Evolutionary conservation across 2,329 filamentous ascomycete genomes (phyloP).

Genomic region (Teratosphaeria pseudoeucalypti): DNA sequence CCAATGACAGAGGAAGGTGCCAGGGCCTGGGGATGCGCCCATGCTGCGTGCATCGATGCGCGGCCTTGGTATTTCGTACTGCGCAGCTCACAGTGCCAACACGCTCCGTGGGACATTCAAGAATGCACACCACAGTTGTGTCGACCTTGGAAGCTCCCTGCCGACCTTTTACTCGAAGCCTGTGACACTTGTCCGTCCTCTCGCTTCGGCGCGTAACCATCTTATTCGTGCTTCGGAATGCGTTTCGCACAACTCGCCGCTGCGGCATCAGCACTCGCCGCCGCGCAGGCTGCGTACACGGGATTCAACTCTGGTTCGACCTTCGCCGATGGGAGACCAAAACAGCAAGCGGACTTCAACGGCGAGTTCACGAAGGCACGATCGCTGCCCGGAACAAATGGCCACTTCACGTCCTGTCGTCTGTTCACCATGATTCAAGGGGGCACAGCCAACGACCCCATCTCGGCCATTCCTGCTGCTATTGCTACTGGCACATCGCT

Average conservation of each 20-base stretch:
- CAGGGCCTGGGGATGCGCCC: not conserved
- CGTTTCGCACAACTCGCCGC: slow-evolving; percentile 24
- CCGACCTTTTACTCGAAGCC: not conserved
- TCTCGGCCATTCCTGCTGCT: slow-evolving; percentile 63
- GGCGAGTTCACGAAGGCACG: slow-evolving; percentile 58
- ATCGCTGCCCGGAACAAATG: slow-evolving; percentile 48
- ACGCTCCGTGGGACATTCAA: not conserved
- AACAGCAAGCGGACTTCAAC: slow-evolving; percentile 56
- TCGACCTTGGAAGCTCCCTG: not conserved
- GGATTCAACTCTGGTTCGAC: slow-evolving; percentile 67
- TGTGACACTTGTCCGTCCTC: not conserved
- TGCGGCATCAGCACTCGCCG: slow-evolving; percentile 29
- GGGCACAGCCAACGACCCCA: slow-evolving; percentile 54
- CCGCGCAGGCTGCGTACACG: slow-evolving; percentile 31
- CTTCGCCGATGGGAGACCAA: slow-evolving; percentile 49
- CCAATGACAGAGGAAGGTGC: not conserved
- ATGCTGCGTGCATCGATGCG: not conserved
- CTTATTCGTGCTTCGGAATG: slow-evolving; percentile 15
- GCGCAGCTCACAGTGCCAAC: not conserved
- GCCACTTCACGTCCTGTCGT: slow-evolving; percentile 53
- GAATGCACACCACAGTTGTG: not conserved
- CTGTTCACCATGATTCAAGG: slow-evolving; percentile 66
- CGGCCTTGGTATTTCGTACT: not conserved
- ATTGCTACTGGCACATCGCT: slow-evolving; percentile 69
- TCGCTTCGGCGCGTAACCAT: not conserved